Evolutionary conservation across 208 protist genomes (phyloP).

Genomic region (Leishmania martiniquensis): DNA sequence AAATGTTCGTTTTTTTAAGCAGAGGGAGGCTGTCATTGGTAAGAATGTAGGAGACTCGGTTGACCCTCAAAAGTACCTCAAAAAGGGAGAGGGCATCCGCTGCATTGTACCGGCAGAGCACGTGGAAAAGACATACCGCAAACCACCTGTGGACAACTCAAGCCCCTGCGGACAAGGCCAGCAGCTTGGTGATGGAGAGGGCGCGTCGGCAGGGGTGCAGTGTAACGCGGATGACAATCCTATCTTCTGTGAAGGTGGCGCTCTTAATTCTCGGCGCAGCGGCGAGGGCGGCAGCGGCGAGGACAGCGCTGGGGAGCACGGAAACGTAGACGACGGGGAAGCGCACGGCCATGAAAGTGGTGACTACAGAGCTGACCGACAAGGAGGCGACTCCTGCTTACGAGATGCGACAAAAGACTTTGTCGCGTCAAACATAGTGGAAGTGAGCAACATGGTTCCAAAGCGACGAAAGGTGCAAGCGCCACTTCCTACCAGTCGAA

Average conservation of each 20-base stretch:
- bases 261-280: background rate
- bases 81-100: constrained; percentile 68
- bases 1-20: constrained; percentile 80
- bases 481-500: constrained; percentile 60
- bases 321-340: background rate
- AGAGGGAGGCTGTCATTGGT: constrained; percentile 81
- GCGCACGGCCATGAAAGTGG: background rate
- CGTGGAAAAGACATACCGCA: constrained; percentile 76
- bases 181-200: background rate
- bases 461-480: constrained; percentile 72
- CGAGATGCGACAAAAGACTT: constrained; percentile 77
- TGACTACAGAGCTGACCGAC: background rate
- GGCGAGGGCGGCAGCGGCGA: background rate
- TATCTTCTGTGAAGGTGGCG: background rate
- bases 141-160: constrained; percentile 46
- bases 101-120: constrained; percentile 56
- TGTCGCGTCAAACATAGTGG: constrained; percentile 94
- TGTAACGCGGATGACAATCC: constrained; percentile 6
- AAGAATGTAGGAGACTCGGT: constrained; percentile 68
- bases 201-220: background rate
- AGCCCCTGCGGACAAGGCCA: background rate
- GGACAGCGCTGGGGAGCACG: background rate
- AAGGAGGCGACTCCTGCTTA: background rate
- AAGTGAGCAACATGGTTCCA: constrained; percentile 89
- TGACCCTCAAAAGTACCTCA: constrained; percentile 76